Evolutionary conservation across 2,329 filamentous ascomycete genomes (phyloP).

Genomic region (Cytospora piceicola): DNA sequence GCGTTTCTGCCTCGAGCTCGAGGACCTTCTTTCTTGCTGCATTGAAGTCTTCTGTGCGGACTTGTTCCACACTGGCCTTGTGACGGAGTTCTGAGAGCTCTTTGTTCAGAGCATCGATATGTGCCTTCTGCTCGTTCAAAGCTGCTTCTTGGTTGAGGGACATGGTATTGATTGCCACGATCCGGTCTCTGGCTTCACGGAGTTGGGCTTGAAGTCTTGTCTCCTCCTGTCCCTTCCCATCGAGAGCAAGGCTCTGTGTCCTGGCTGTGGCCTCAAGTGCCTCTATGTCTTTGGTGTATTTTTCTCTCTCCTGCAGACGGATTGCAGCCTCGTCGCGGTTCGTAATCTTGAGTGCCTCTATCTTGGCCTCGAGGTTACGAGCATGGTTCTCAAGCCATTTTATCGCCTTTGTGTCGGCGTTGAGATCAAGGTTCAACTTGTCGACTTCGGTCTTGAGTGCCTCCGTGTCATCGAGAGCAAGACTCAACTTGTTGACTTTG

Average conservation of each 20-base stretch:
- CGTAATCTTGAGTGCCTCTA: too few relatives aligned
- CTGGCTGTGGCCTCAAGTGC: not conserved
- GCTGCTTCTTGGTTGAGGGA: not conserved
- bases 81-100: not conserved
- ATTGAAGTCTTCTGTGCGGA: not conserved
- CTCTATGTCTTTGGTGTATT: not conserved
- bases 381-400: too few relatives aligned
- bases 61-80: not conserved
- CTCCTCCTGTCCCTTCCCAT: not conserved
- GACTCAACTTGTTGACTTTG: not conserved
- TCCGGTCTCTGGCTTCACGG: not conserved
- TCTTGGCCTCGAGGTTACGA: too few relatives aligned
- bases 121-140: not conserved
- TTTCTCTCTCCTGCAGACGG: too few relatives aligned
- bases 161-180: not conserved
- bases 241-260: not conserved
- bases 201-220: not conserved
- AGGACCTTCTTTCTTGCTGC: not conserved
- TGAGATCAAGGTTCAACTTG: too few relatives aligned
- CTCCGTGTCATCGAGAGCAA: too few relatives aligned
- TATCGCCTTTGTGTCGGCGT: too few relatives aligned
- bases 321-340: too few relatives aligned
- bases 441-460: too few relatives aligned
- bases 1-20: not conserved
- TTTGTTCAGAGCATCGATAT: not conserved